phyloP scores from a whole-genome alignment of 371 early-diverging fungal genomes.

The Mucor racemosus region DNA sequence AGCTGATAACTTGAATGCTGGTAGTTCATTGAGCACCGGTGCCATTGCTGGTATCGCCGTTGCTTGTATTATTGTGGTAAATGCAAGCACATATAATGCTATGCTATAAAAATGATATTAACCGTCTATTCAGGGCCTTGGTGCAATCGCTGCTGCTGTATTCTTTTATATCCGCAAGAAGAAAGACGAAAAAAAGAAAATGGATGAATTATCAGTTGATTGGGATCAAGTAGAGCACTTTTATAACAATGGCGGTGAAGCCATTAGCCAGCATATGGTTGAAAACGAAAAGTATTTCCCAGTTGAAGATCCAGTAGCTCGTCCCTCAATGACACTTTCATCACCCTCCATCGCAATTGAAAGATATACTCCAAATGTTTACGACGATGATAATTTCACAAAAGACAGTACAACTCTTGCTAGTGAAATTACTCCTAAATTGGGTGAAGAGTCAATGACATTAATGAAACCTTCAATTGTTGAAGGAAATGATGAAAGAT shows the following conservation, averaged over 20 bases:
- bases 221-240: slow-evolving; percentile 11
- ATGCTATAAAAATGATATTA: background rate
- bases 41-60: slow-evolving; percentile 6
- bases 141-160: background rate
- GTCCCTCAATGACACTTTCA: background rate
- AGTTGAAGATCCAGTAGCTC: background rate
- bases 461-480: slow-evolving; percentile 7
- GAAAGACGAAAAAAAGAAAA: background rate
- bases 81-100: background rate
- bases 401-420: slow-evolving; percentile 1
- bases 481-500: background rate
- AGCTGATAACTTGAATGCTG: background rate
- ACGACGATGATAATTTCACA: background rate
- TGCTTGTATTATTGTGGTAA: background rate
- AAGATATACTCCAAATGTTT: background rate
- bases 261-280: background rate
- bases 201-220: slow-evolving; percentile 13
- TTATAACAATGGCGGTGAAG: background rate
- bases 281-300: background rate
- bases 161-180: slow-evolving; percentile 8
- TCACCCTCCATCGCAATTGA: background rate
- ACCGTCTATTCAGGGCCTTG: background rate
- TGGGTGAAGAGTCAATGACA: background rate
- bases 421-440: no score
- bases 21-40: background rate